Evolutionary conservation across 139 green algal species (phyloP).

Genomic region (Pseudopediastrum boryanum): DNA sequence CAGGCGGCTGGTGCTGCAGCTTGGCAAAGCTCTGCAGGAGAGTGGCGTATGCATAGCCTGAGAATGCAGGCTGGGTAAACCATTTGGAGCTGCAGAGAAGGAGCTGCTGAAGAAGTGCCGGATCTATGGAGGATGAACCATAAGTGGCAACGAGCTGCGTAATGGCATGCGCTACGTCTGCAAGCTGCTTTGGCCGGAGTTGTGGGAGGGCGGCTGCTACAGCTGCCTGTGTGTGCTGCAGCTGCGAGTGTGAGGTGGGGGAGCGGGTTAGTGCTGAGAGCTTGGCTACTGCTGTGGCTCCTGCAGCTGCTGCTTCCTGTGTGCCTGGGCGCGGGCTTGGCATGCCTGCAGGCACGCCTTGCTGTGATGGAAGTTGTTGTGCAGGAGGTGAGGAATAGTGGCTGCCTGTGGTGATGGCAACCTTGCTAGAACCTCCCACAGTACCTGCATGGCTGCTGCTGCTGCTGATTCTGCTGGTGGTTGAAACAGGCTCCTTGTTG

Average conservation of each 20-base stretch:
- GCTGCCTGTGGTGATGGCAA: not conserved
- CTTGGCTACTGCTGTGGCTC: not conserved
- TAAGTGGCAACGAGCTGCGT: not conserved
- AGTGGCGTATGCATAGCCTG: too few relatives aligned
- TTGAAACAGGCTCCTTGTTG: not conserved
- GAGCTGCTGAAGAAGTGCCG: not conserved
- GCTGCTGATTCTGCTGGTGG: constrained; percentile 1
- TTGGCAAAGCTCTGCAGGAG: constrained; percentile 16
- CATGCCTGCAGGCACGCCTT: too few relatives aligned
- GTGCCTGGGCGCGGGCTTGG: too few relatives aligned
- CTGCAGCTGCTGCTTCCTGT: not conserved
- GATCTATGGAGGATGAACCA: constrained; percentile 1
- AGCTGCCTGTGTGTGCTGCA: not conserved
- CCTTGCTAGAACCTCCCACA: not conserved
- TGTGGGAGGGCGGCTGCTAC: not conserved
- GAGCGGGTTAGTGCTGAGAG: not conserved
- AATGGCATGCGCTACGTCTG: not conserved
- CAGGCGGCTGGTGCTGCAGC: not conserved
- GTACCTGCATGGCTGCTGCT: constrained; percentile 2
- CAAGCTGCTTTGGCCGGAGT: not conserved
- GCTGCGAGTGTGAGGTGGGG: constrained; percentile 3
- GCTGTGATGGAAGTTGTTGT: not conserved
- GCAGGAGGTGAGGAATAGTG: not conserved
- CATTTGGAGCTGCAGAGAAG: not conserved
- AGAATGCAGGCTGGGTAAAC: not conserved